Percentiles rank a stretch among this genome's conserved stretches.
These are phyloP conservation scores for Hansenula sp. DNA, from an alignment of 1,139 yeast species.

Conservation along the genomic window DNA sequence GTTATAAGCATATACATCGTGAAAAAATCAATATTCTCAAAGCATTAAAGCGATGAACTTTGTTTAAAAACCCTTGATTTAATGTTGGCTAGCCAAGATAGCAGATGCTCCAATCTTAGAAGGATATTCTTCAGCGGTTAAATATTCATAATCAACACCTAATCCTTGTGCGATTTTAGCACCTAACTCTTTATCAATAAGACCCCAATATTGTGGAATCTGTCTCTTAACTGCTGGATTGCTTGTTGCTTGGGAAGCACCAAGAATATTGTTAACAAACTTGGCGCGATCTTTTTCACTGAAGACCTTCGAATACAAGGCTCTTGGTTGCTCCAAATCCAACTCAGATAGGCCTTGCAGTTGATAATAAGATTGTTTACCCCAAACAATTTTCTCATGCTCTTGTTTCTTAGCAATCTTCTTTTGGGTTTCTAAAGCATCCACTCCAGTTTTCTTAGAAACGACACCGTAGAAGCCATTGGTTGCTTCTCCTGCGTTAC, in stretches of 20 bases:
- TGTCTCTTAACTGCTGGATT: constrained; percentile 30
- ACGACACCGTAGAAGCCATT: constrained; percentile 30
- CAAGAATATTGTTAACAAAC: constrained; percentile 34
- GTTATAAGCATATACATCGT: neutral
- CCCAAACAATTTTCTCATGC: constrained; percentile 37
- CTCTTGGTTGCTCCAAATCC: constrained; percentile 43
- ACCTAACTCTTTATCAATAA: constrained; percentile 33
- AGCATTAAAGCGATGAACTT: no score
- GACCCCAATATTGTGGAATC: constrained; percentile 39
- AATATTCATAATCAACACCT: constrained; percentile 29
- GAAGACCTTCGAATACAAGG: constrained; percentile 35
- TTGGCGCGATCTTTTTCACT: constrained; percentile 28
- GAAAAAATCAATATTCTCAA: no score
- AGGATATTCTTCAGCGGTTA: constrained; percentile 28
- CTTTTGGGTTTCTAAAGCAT: constrained; percentile 22
- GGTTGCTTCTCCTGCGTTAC: constrained; percentile 10
- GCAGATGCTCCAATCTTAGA: constrained; percentile 17
- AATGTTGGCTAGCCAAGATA: constrained; percentile 1
- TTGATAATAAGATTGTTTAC: constrained; percentile 33
- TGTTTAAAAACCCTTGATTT: neutral
- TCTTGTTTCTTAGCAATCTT: constrained; percentile 24
- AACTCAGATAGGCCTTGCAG: constrained; percentile 37
- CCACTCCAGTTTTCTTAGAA: constrained; percentile 23
- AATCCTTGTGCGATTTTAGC: constrained; percentile 33
- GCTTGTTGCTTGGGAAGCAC: constrained; percentile 34